phyloP scores from a whole-genome alignment of 768 basidiomycete species.

The Sporobolomyces pararoseus region DNA sequence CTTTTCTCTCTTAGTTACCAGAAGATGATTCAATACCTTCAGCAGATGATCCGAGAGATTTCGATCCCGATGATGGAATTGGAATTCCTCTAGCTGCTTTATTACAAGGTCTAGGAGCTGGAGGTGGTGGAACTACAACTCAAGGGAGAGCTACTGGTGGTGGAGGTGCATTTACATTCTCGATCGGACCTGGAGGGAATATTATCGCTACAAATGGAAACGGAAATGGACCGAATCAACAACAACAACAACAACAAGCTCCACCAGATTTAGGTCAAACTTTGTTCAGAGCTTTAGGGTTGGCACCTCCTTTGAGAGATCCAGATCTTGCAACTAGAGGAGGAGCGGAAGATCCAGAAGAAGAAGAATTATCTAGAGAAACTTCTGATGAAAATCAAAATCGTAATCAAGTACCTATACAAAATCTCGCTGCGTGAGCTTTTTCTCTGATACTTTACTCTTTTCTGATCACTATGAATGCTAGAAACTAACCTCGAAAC shows the following conservation, averaged over 20 bases:
- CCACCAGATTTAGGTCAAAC: constrained; percentile 11
- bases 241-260: too few relatives aligned
- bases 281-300: constrained; percentile 18
- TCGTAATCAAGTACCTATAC: constrained; percentile 27
- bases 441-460: too few relatives aligned
- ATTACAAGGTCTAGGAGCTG: neutral
- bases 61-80: constrained; percentile 37
- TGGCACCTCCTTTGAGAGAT: neutral
- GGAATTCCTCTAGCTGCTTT: neutral
- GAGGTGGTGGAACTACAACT: neutral
- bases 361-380: neutral
- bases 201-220: neutral
- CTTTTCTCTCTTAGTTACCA: too few relatives aligned
- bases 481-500: too few relatives aligned
- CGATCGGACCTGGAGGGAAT: neutral
- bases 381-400: neutral
- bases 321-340: neutral
- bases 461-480: too few relatives aligned
- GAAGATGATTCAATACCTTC: constrained; percentile 8
- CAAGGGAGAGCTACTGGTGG: neutral
- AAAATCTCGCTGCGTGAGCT: constrained; percentile 34
- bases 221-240: neutral
- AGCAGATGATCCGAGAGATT: constrained; percentile 36
- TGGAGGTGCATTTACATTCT: neutral
- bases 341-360: constrained; percentile 5